Conservation (phyloP, 2,329 filamentous ascomycete genomes). For the Plectosphaerella sp. region DNA sequence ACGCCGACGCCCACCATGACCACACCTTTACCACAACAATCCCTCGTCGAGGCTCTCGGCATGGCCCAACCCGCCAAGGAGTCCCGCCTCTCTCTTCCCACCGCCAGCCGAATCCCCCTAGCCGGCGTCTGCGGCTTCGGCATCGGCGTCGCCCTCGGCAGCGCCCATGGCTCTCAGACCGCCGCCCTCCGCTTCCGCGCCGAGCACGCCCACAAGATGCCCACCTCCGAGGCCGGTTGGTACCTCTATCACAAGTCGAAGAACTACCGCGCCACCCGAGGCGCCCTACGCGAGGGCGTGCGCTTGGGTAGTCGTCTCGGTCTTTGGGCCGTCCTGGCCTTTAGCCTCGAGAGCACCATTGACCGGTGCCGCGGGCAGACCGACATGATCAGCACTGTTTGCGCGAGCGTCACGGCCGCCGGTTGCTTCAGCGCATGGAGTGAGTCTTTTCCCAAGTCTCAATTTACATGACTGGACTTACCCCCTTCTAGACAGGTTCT, state of each 20-base stretch:
- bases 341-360: constrained; percentile 79
- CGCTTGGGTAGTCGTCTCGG: constrained; percentile 68
- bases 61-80: constrained; percentile 24
- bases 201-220: constrained; percentile 93
- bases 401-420: constrained; percentile 79
- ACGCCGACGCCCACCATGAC: neutral
- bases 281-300: constrained; percentile 73
- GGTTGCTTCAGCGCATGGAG: constrained; percentile 85
- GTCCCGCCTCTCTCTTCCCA: constrained; percentile 58
- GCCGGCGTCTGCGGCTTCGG: constrained; percentile 60
- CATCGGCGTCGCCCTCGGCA: constrained; percentile 67
- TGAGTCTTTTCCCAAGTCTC: constrained; percentile 39
- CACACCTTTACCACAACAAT: neutral
- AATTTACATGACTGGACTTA: neutral
- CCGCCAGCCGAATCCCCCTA: constrained; percentile 60
- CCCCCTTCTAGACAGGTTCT: constrained; percentile 63
- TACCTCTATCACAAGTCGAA: constrained; percentile 99
- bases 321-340: constrained; percentile 71
- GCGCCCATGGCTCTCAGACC: constrained; percentile 66
- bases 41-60: constrained; percentile 13
- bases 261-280: constrained; percentile 81
- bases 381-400: constrained; percentile 76
- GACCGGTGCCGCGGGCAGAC: constrained; percentile 65
- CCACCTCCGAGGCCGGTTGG: constrained; percentile 79
- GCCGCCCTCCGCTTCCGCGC: constrained; percentile 83